Base-by-base conservation (phyloP, 1,139 yeast species). In the Spencermartinsiella ligniputridi region DNA sequence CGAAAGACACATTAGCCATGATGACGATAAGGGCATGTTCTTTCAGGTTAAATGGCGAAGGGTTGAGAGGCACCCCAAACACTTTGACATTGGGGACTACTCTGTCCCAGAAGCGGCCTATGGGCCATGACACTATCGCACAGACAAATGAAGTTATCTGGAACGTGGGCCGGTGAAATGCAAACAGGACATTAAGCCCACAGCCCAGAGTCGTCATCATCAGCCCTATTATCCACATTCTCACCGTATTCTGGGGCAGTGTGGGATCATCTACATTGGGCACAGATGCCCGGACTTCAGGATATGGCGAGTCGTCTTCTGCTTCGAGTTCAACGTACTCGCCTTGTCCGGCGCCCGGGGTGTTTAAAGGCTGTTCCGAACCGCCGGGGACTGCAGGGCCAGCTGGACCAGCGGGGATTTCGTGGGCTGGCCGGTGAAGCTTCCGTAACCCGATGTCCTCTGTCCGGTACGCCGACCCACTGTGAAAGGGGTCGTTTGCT, bases 201-300 rank as follows among this genome's bases (percentile, higher is more conserved):
- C 81, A 70, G 42, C 84, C 85, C 44, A 81, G 58, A 13, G 83
- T 76, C 16, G 80, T 70, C 67, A 79, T 72, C 25, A 79, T 56
- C 21, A 69, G 32, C 0, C 74, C 75, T 39, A 78, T 59, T 11
- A 70, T 63, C 86, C 86, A 81, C 72, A 76, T 75, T 60, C 88
- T 71, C 41, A 79, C 55, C 20, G 87, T 81, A 55, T 75, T 77
- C 56, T 79, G 84, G 1, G 80, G 81, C 27, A 78, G 54, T 1
- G 67, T 49, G 1, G 72, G 69, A 57, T 80, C 82, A 58, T 81
- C 87, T 20, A 70, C 65, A 30, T 80, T 73, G 2, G 85, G 83
- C 33, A 81, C 85, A 3, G 85, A 74, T 3, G 85, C 84, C 57
- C 87, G 71, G 35, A 81, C 88, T 58, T 81, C 87, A 0, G 85